Percentiles rank a stretch among this genome's conserved stretches.
These are phyloP conservation scores for Cordyceps tenuipes DNA, from an alignment of 2,329 filamentous ascomycete genomes.

Conservation along the genomic window DNA sequence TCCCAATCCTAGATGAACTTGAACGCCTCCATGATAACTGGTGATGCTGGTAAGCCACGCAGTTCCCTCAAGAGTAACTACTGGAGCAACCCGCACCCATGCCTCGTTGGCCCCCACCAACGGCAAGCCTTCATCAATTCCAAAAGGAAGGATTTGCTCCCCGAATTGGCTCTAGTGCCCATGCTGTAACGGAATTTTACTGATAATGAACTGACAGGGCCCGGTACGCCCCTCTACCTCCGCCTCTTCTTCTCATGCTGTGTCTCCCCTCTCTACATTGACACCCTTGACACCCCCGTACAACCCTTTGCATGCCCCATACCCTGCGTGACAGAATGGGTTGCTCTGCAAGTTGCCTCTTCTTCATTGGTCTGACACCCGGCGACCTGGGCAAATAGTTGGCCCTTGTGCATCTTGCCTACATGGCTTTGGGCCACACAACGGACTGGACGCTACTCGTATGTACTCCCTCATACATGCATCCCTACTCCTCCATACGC, in stretches of 20 bases:
- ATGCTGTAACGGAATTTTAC: constrained; percentile 2
- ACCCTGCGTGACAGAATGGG: constrained; percentile 9
- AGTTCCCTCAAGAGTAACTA: not conserved
- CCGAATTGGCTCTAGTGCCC: not conserved
- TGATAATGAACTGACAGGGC: constrained; percentile 7
- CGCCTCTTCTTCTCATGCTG: not conserved
- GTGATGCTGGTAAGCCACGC: not conserved
- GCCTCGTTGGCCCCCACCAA: constrained; percentile 12
- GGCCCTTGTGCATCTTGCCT: not conserved
- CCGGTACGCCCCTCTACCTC: not conserved
- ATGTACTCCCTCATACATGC: not conserved
- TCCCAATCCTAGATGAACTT: not conserved
- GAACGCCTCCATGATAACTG: constrained; percentile 2
- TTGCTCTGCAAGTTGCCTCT: not conserved
- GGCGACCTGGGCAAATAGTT: constrained; percentile 1
- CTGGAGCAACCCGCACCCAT: constrained; percentile 11
- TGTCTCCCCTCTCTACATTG: not conserved
- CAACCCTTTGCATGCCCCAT: constrained; percentile 8
- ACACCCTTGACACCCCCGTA: not conserved
- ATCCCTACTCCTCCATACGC: not conserved
- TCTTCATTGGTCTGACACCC: constrained; percentile 1
- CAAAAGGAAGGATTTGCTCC: constrained; percentile 4
- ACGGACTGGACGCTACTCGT: constrained; percentile 3
- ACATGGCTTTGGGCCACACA: not conserved
- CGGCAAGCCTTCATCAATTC: constrained; percentile 8